A percentile compares a stretch with the other conserved stretches of the same genome.
Conservation (phyloP, 2,329 filamentous ascomycete species). For the Aspergillus sergii region DNA sequence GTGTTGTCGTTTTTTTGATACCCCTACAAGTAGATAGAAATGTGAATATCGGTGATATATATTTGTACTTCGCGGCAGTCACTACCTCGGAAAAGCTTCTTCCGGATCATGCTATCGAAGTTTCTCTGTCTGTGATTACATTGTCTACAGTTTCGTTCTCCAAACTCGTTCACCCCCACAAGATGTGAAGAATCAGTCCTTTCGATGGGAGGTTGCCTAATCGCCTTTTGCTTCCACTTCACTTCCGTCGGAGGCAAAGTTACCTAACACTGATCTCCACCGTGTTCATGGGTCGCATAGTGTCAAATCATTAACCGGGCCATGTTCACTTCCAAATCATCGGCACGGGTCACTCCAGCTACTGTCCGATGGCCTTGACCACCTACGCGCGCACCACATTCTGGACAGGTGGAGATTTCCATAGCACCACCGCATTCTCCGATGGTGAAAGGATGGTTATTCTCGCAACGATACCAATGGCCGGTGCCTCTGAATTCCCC, state of each 20-base stretch:
- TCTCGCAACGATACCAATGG: slow-evolving; percentile 47
- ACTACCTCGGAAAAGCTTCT: neutral
- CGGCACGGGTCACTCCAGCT: slow-evolving; percentile 58
- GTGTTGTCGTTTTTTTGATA: neutral
- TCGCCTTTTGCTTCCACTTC: neutral
- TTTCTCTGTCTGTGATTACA: neutral
- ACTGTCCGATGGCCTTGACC: slow-evolving; percentile 55
- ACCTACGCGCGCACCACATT: slow-evolving; percentile 62
- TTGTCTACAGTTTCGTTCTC: neutral
- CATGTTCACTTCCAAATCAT: slow-evolving; percentile 52
- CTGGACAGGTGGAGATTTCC: slow-evolving; percentile 62
- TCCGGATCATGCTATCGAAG: neutral
- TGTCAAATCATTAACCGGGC: neutral
- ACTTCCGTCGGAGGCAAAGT: neutral
- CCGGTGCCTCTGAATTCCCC: slow-evolving; percentile 55
- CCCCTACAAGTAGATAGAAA: neutral
- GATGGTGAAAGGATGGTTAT: slow-evolving; percentile 57
- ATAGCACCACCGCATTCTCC: slow-evolving; percentile 70
- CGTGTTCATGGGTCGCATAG: neutral
- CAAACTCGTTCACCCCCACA: neutral
- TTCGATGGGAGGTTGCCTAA: too few relatives aligned
- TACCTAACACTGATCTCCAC: neutral
- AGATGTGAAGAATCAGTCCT: neutral
- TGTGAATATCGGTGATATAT: neutral
- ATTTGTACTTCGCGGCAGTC: neutral